Evolutionary conservation across 2,329 filamentous ascomycete genomes (phyloP).

Genomic region (Zymoseptoria passerinii): DNA sequence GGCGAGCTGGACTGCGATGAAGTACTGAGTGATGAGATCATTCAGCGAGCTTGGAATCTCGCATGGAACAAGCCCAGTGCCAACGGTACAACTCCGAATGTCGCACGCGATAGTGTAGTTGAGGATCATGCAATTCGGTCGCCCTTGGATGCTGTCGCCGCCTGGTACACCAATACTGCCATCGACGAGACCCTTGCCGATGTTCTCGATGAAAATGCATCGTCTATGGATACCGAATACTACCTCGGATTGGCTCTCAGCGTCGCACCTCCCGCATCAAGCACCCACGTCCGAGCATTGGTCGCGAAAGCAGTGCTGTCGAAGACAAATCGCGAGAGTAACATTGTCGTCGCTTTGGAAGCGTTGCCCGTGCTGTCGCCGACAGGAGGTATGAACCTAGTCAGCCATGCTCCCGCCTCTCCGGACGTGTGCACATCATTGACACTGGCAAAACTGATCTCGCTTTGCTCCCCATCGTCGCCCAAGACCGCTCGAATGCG

Average conservation of each 20-base stretch:
- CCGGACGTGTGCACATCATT: slow-evolving; percentile 51
- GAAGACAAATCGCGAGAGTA: slow-evolving; percentile 43
- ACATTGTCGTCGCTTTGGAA: slow-evolving; percentile 47
- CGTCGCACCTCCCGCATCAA: slow-evolving; percentile 69
- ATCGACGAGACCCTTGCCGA: slow-evolving; percentile 62
- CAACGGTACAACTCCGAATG: slow-evolving; percentile 55
- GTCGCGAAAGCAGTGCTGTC: slow-evolving; percentile 52
- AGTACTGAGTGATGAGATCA: slow-evolving; percentile 66
- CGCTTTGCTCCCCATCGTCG: slow-evolving; percentile 30
- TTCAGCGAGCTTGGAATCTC: slow-evolving; percentile 81
- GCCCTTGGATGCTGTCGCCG: slow-evolving; percentile 79
- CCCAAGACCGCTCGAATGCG: slow-evolving; percentile 28
- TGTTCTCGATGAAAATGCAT: slow-evolving; percentile 41
- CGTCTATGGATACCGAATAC: slow-evolving; percentile 37
- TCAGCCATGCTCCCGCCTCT: slow-evolving; percentile 49
- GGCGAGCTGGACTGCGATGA: slow-evolving; percentile 74
- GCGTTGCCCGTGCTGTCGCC: slow-evolving; percentile 37
- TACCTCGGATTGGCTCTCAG: slow-evolving; percentile 60
- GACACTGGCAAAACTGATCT: slow-evolving; percentile 51
- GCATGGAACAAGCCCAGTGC: slow-evolving; percentile 77
- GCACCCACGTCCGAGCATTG: slow-evolving; percentile 52
- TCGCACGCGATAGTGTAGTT: slow-evolving; percentile 73
- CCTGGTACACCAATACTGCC: slow-evolving; percentile 75
- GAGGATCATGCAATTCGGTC: slow-evolving; percentile 79
- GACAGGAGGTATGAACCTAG: slow-evolving; percentile 33